Base-by-base conservation (phyloP, 257 asterid genomes). In the Ocimum tenuiflorum region DNA sequence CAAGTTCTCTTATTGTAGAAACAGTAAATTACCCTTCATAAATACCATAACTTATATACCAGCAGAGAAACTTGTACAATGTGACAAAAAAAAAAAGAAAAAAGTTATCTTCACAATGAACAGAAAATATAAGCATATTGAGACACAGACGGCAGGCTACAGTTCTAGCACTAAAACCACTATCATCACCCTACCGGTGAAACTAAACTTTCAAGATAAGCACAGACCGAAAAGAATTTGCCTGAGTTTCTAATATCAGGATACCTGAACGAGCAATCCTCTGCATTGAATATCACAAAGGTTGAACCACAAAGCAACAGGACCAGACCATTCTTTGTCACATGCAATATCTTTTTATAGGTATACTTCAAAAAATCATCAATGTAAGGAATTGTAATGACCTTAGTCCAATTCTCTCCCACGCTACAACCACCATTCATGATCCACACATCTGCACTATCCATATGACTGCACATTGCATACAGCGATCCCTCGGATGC, bases 171-270 rank as follows among this genome's bases (percentile, higher is more conserved):
- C 4, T 43, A 2, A 43, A 38, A 9, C 10, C 13, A 38, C 45
- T n/a, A 8, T 10, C 33, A 47, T 45, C 68, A 41, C 52, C 15
- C 60, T 23, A 31, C 23, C 0, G 82, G 82, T 4, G 78, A 78
- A 68, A 85, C 82, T 35, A 82, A 75, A 70, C 82, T 85, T 65
- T 85, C 91, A 14, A 66, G 49, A 14, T 67, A 85, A 42, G 65
- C 8, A 35, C 43, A 1, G 11, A 48, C 53, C 0, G 35, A 29
- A 63, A 27, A 15, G 15, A 63, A 22, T 3, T 39, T 58, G 6
- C 17, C 47, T 18, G 20, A 8, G 63, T 63, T 17, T 23, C 60
- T 49, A 63, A 81, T 39, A 41, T 58, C 65, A 9, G 73, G 81
- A 66, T 68, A 77, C 70, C 79, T 78, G 7, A 73, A 75, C 0